Base-by-base conservation (phyloP, 345 rosid genomes). In the Atalantia buxifolia region DNA sequence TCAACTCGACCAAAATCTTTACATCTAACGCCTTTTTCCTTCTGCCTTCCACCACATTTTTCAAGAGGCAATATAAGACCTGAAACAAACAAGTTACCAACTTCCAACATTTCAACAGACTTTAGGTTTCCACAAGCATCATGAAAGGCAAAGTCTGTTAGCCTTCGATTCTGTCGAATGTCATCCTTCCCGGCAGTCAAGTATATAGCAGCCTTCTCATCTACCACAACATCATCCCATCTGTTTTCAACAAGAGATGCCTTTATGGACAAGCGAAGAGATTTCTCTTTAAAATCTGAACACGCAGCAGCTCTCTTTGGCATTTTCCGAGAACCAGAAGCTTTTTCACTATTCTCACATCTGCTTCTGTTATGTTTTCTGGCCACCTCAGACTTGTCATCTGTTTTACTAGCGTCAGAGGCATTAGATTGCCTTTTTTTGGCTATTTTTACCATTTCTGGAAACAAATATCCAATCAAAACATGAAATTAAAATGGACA, bases 301-400 rank as follows among this genome's bases (percentile, higher is more conserved):
- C 93, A 87, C 4, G 97, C 97, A 3, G 97, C 98, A 69, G 94
- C 93, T 35, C 98, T 82, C 90, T 25, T 92, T 0, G 95, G 97
- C 79, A 89, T 86, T 85, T 82, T 90, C 33, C 59, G 65, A 19
- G 87, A 36, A 27, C 69, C 70, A 14, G 81, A 77, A 3, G 77
- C 71, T 9, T 76, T 55, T 21, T 81, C 85, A 10, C 45, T 60
- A 60, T 19, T 77, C 68, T 82, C 85, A 4, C 80, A 57, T 30
- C 81, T 70, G 36, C 22, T 42, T 79, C 90, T 80, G 79, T 21
- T 28, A 60, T 27, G 75, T 67, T 48, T 76, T 66, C 59, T 24
- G 59, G 27, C 62, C 21, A 35, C 57, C 75, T 72, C 66, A n/a
- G 33, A 72, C 27, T 57, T 36, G 6, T 18, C 14, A 63, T 40